Conservation (phyloP, 1,284 basidiomycete genomes). For the Mycosarcoma maydis region DNA sequence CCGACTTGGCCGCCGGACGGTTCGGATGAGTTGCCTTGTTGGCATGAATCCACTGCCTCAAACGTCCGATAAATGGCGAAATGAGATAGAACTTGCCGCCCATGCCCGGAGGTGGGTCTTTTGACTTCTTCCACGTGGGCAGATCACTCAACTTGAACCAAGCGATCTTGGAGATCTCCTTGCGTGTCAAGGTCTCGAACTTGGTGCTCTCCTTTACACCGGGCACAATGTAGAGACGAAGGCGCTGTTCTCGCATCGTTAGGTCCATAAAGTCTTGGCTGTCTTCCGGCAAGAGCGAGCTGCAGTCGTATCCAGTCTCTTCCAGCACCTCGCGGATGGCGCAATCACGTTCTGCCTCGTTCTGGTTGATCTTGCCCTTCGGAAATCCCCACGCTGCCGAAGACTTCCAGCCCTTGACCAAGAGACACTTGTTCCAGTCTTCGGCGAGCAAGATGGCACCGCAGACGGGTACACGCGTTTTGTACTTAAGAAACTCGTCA, state of each 20-base stretch:
- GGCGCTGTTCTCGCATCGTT: slow-evolving; percentile 85
- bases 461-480: slow-evolving; percentile 97
- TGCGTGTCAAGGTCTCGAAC: slow-evolving; percentile 92
- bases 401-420: slow-evolving; percentile 93
- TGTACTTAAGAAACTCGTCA: slow-evolving; percentile 74
- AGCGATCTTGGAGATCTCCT: slow-evolving; percentile 98
- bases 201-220: slow-evolving; percentile 87
- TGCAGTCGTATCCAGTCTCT: slow-evolving; percentile 65
- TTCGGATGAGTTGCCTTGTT: slow-evolving; percentile 55
- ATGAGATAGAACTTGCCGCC: slow-evolving; percentile 91
- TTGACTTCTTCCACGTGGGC: slow-evolving; percentile 90
- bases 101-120: slow-evolving; percentile 69
- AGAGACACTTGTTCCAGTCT: slow-evolving; percentile 77
- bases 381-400: slow-evolving; percentile 98
- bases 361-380: slow-evolving; percentile 98
- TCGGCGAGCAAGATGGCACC: slow-evolving; percentile 94
- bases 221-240: slow-evolving; percentile 90
- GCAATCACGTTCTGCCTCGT: slow-evolving; percentile 69
- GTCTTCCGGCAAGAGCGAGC: slow-evolving; percentile 49
- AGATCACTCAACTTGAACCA: slow-evolving; percentile 93
- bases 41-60: slow-evolving; percentile 63
- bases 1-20: slow-evolving; percentile 19
- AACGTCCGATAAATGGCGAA: slow-evolving; percentile 81
- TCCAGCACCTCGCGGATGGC: slow-evolving; percentile 72
- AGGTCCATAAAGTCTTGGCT: slow-evolving; percentile 78